Conservation (phyloP, 805 yeast genomes). For the Saturnispora dispora region DNA sequence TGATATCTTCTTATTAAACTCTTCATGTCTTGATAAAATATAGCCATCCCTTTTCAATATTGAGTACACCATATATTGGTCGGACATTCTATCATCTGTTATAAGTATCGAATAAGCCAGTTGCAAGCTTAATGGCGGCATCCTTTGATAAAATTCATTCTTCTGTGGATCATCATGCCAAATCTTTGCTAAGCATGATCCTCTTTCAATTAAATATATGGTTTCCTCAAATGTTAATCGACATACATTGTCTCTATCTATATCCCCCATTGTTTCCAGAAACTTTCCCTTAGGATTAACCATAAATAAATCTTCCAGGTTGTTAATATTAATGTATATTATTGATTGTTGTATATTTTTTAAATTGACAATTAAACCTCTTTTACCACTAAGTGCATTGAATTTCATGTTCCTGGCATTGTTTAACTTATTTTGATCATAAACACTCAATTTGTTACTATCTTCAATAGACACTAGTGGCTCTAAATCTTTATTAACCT, state of each 20-base stretch:
- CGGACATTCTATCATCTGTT: conserved; percentile 29
- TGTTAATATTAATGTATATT: conserved; percentile 15
- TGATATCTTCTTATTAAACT: conserved; percentile 7
- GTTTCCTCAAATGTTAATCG: conserved; percentile 58
- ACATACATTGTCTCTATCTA: conserved; percentile 37
- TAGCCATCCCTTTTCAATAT: conserved; percentile 74
- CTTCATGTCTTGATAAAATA: conserved; percentile 36
- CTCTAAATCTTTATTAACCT: conserved; percentile 78
- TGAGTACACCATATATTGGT: conserved; percentile 59
- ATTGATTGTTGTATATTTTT: conserved; percentile 22
- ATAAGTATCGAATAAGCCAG: conserved; percentile 51
- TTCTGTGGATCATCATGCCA: conserved; percentile 17
- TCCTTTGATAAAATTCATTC: conserved; percentile 22
- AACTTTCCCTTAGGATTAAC: conserved; percentile 58
- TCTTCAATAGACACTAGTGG: conserved; percentile 31
- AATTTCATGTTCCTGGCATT: conserved; percentile 65
- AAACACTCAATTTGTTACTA: conserved; percentile 12
- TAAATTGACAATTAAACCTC: conserved; percentile 32
- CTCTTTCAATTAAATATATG: conserved; percentile 74
- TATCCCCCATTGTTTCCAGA: conserved; percentile 61
- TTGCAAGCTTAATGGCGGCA: conserved; percentile 46
- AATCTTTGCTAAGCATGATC: conserved; percentile 35
- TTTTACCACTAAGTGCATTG: conserved; percentile 42
- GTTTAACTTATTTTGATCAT: conserved; percentile 31
- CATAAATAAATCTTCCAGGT: conserved; percentile 22